Evolutionary conservation across 345 rosid species (phyloP), one percentile per base, ranked within the genome.

Genomic region (Noccaea bulbosa): DNA sequence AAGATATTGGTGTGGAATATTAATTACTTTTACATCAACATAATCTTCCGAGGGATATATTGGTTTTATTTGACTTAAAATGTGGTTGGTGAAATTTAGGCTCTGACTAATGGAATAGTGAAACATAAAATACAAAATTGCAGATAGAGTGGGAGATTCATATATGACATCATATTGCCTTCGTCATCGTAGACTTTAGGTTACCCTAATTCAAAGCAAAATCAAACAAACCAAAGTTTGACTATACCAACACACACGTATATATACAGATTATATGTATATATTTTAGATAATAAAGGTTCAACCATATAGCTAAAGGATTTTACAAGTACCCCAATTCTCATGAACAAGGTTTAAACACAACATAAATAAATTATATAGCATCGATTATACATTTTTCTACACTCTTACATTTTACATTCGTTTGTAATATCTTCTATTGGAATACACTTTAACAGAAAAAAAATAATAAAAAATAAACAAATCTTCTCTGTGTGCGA

Each of bases 211-310:
- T 44, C 44, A 67, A 68, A 60, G 50, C 45, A 66, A 15, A 41
- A 68, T 55, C 73, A 24, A 57, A 58, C 67, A 65, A 62, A 56
- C 67, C 49, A 52, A 60, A 34, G 45, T 60, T 61, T 60, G 73
- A 67, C 69, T 67, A 20, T 35, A 7, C 41, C 1, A 34, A 43
- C 53, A 64, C 51, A 49, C 52, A 44, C n/a, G 32, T n/a, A n/a
- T n/a, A n/a, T 24, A 22, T 16, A 33, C 14, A 30, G 7, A 8
- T 60, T 7, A 39, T 16, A 20, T 20, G 30, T n/a, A 40, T 41
- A 6, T 20, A 20, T 43, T 12, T 43, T 34, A 22, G 53, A 35
- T 71, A 27, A 39, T 30, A 45, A 15, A 20, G 33, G 22, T 52
- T 16, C 30, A 71, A 61, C 16, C 53, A 49, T 30, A 16, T 30